Base-by-base conservation (phyloP, 352 stramenopile genomes). In the Elongisporangium undulatum region DNA sequence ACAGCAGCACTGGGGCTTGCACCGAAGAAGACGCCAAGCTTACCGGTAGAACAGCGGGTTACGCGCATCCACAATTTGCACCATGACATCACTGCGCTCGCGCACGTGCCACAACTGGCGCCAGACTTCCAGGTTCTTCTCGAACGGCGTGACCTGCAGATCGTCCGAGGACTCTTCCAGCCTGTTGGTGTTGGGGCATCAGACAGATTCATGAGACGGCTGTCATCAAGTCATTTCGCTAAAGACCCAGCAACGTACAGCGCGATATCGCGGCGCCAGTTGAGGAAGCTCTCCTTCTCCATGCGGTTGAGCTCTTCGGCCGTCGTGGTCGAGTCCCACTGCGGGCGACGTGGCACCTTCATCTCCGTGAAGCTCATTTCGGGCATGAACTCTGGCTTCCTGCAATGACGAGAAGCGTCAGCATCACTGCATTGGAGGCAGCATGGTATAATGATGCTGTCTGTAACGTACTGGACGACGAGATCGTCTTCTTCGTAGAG, bases 51-150 rank as follows among this genome's bases (percentile, higher is more conserved):
- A 99, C 4, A 99, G 78, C 3, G 97, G 97, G 85, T 99, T 99
- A 50, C 98, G 84, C 7, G 96, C 97, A 72, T 99, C 98, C 2
- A 99, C 96, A 48, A 99, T 98, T 74, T 99, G 97, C 26, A 99
- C 82, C 55, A 99, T 87, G 53, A 99, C 87, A 57, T 99, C 90
- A 77, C 91, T 99, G 62, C 97, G 85, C 75, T 99, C 98, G 48
- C 98, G 84, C 20, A 99, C 97, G 38, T 98, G 87, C 98, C 98
- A 99, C 7, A 99, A 76, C 75, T 99, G 98, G 41, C 97, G 89
- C 98, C 98, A 99, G 23, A 99, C 97, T 64, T 99, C 96, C 48
- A 99, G 59, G 75, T 99, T 99, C 79, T 99, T 99, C 80, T 99
- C 98, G 68, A 99, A 99, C 17, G 98, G 98, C 17, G 97, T 99